phyloP scores from a whole-genome alignment of 805 yeast species.

The Yarrowia divulgata region DNA sequence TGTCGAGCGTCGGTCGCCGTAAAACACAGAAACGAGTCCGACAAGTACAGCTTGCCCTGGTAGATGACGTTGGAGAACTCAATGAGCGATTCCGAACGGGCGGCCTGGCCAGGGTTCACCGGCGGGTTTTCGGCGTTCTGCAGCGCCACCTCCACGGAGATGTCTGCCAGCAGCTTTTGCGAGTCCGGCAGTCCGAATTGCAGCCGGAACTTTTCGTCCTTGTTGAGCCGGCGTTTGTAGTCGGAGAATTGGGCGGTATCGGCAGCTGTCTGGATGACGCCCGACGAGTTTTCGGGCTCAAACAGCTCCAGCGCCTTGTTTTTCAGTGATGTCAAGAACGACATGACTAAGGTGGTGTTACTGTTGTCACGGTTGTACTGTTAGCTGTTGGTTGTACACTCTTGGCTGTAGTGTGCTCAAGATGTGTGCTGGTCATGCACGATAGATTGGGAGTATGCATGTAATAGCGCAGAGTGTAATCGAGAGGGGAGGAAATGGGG shows the following conservation, averaged over 20 bases:
- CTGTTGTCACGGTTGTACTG: too few relatives aligned
- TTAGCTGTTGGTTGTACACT: too few relatives aligned
- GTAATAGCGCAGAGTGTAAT: too few relatives aligned
- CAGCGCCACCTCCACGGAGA: conserved; percentile 66
- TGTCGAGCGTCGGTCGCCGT: conserved; percentile 72
- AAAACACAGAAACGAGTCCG: conserved; percentile 79
- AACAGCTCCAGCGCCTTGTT: conserved; percentile 57
- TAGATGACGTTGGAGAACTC: conserved; percentile 41
- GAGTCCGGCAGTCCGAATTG: conserved; percentile 75
- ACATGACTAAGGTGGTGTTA: conserved; percentile 50
- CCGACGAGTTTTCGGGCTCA: conserved; percentile 47
- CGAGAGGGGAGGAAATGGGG: too few relatives aligned
- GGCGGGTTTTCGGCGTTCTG: conserved; percentile 38
- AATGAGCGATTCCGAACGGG: conserved; percentile 42
- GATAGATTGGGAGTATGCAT: too few relatives aligned
- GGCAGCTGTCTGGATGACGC: conserved; percentile 38
- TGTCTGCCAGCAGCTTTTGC: conserved; percentile 70
- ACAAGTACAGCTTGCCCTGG: conserved; percentile 66
- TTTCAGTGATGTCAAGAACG: conserved; percentile 56
- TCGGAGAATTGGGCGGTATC: conserved; percentile 42
- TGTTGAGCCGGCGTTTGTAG: conserved; percentile 56
- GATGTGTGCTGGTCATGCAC: too few relatives aligned
- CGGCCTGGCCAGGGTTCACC: conserved; percentile 41
- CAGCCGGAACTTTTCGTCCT: conserved; percentile 72
- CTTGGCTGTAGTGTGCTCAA: too few relatives aligned